A percentile compares a stretch with the other conserved stretches of the same genome.
Conservation (phyloP, 108 stramenopile genomes). For the Thalassiosira profunda region DNA sequence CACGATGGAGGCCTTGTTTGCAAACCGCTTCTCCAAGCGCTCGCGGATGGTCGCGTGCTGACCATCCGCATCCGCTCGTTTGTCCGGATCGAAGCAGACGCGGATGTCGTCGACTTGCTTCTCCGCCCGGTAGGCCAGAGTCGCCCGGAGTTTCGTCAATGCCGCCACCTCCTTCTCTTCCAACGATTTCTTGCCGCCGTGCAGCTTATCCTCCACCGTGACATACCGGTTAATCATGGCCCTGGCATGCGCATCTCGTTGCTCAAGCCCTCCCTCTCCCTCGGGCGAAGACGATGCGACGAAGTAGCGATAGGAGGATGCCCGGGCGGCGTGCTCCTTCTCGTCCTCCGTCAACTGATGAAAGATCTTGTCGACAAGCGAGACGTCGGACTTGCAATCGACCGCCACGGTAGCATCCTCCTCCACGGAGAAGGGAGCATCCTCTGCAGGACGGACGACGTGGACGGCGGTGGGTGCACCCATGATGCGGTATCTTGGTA, state of each 20-base stretch:
- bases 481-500: too few relatives aligned
- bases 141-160: slow-evolving; percentile 73
- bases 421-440: too few relatives aligned
- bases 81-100: too few relatives aligned
- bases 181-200: too few relatives aligned
- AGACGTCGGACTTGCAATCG: too few relatives aligned
- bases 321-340: slow-evolving; percentile 19
- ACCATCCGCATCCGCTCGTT: too few relatives aligned
- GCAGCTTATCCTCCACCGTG: slow-evolving; percentile 21
- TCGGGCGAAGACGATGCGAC: slow-evolving; percentile 2
- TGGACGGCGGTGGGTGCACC: too few relatives aligned
- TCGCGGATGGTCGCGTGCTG: slow-evolving; percentile 29
- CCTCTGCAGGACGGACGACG: too few relatives aligned
- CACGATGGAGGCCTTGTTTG: slow-evolving; percentile 24
- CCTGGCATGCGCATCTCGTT: slow-evolving; percentile 22
- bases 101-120: slow-evolving; percentile 71
- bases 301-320: slow-evolving; percentile 21
- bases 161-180: too few relatives aligned
- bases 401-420: too few relatives aligned
- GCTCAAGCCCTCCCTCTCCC: neutral
- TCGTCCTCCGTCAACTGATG: neutral
- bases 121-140: slow-evolving; percentile 86
- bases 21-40: slow-evolving; percentile 28
- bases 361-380: slow-evolving; percentile 4
- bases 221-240: slow-evolving; percentile 8